Base-by-base conservation (phyloP, 345 rosid genomes). In the Corchorus capsularis region DNA sequence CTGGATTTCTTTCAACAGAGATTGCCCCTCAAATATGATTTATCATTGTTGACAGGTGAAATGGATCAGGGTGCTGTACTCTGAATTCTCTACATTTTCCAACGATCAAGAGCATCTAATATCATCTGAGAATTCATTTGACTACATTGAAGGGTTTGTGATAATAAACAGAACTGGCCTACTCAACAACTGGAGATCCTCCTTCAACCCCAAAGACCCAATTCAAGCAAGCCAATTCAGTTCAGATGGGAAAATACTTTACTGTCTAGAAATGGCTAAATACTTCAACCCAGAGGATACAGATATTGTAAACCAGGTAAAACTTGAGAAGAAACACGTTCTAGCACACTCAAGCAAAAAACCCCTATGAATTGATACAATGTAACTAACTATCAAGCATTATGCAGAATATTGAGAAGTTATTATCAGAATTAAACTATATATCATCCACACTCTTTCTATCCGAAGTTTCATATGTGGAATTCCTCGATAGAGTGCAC, bases 91-190 rank as follows among this genome's bases (percentile, higher is more conserved):
- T 73, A 68, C 73, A 56, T 92, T 96, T 80, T 84, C 95, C 81
- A 82, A 54, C 37, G 98, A 96, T 81, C 99, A 96, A 83, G 98
- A 96, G 78, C 84, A 80, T 73, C 74, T 94, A 75, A 90, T 93
- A 83, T 91, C 92, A 8, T 79, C 81, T 8, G 57, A 83, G 54
- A 79, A 86, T 35, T 73, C 90, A 75, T 93, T 96, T 19, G 97
- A 96, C 82, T 96, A 96, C 80, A 80, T 96, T 53, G 99, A 96
- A 84, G 99, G 98, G 73, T 91, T 91, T 59, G 98, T 91, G 34
- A 78, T 85, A 20, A 89, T 93, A 73, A 96, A 96, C 85, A 81
- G 92, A 82, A 91, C 88, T 9, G 92, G 90, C 59, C 83, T 96
- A 66, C 89, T 96, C 22, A 81, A 89, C 65, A 93, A 81, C 73